These are phyloP conservation scores for Gastroboletus turbinatus DNA, from an alignment of 1,284 basidiomycete species.

Conservation along the genomic window DNA sequence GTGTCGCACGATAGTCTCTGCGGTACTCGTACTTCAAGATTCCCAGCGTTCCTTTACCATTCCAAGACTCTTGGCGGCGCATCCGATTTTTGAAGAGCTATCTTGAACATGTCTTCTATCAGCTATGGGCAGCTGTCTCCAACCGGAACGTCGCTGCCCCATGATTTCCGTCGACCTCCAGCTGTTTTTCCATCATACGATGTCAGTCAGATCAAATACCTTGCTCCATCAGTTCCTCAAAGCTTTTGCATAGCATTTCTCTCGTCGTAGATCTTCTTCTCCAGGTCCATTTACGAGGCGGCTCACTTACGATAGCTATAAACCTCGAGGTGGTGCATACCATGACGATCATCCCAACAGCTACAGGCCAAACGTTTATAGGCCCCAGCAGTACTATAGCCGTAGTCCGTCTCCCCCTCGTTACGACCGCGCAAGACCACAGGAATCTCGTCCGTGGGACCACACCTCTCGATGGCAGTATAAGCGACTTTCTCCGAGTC, in stretches of 20 bases:
- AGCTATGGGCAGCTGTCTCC: conserved; percentile 29
- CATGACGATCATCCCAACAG: conserved; percentile 42
- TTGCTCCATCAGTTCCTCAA: conserved; percentile 23
- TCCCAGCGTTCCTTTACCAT: conserved; percentile 4
- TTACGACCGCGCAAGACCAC: conserved; percentile 39
- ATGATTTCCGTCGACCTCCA: conserved; percentile 33
- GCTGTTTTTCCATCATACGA: conserved; percentile 28
- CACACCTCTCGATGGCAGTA: conserved; percentile 31
- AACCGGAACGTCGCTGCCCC: conserved; percentile 22
- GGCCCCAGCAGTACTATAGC: conserved; percentile 41
- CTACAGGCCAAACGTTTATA: conserved; percentile 41
- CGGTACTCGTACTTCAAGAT: conserved; percentile 5
- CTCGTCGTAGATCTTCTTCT: conserved; percentile 46
- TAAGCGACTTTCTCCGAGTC: conserved; percentile 35
- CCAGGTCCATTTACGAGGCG: conserved; percentile 43
- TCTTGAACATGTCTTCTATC: conserved; percentile 28
- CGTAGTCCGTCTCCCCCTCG: conserved; percentile 54
- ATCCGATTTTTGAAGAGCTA: conserved; percentile 3
- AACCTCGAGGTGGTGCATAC: conserved; percentile 41
- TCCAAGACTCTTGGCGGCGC: conserved; percentile 8
- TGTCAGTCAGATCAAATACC: conserved; percentile 33
- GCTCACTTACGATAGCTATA: conserved; percentile 52
- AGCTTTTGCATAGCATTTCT: conserved; percentile 40
- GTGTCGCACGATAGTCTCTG: conserved; percentile 3
- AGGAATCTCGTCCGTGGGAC: conserved; percentile 35